phyloP scores from a whole-genome alignment of 805 yeast genomes.

The Lipomyces oligophaga region DNA sequence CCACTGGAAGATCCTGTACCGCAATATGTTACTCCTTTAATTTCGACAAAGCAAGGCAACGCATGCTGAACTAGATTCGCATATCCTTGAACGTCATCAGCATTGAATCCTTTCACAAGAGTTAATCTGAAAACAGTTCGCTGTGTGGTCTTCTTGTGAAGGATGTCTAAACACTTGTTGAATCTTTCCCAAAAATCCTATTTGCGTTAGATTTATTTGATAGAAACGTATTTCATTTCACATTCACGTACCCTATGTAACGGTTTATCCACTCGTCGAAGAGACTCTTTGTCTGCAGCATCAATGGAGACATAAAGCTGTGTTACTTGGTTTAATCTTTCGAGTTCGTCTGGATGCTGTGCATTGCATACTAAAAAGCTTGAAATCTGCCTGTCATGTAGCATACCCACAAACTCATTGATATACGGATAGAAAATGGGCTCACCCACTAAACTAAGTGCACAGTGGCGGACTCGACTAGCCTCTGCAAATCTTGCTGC shows the following conservation, averaged over 20 bases:
- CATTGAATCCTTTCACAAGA: conserved; percentile 87
- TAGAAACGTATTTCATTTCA: background rate
- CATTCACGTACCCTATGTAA: conserved; percentile 48
- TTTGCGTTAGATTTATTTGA: background rate
- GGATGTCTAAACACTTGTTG: conserved; percentile 71
- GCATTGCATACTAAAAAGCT: conserved; percentile 92
- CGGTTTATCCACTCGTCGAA: conserved; percentile 84
- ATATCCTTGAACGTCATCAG: conserved; percentile 72
- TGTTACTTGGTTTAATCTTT: conserved; percentile 68
- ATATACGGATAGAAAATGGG: conserved; percentile 92
- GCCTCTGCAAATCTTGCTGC: conserved; percentile 90
- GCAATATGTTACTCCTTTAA: conserved; percentile 93
- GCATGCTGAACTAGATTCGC: conserved; percentile 84
- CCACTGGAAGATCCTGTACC: conserved; percentile 84
- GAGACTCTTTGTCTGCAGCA: conserved; percentile 79
- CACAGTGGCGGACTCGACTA: conserved; percentile 84
- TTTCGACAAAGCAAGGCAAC: conserved; percentile 80
- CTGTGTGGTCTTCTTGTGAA: conserved; percentile 65
- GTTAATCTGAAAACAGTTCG: conserved; percentile 89
- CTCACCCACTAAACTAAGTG: conserved; percentile 88
- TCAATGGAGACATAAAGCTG: conserved; percentile 90
- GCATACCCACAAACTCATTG: conserved; percentile 73
- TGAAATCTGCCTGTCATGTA: conserved; percentile 76
- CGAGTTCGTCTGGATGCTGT: conserved; percentile 85
- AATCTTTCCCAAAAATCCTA: conserved; percentile 87